Conservation (phyloP, 2,329 filamentous ascomycete genomes). For the Ceratocystis cubensis region DNA sequence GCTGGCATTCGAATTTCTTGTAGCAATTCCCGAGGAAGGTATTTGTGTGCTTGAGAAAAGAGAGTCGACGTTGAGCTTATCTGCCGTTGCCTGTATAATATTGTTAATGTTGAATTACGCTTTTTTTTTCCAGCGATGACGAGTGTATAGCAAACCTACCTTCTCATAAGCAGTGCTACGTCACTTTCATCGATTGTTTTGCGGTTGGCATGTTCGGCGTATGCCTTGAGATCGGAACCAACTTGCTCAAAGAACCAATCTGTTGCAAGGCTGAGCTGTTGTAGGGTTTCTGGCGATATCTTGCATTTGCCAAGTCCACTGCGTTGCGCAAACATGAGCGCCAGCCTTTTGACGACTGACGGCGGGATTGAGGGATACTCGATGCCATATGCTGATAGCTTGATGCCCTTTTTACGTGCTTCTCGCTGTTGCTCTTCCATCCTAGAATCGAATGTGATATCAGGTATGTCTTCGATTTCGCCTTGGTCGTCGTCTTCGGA, state of each 20-base stretch:
- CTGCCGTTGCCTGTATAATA: slow-evolving; percentile 57
- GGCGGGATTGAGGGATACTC: slow-evolving; percentile 63
- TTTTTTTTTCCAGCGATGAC: background rate
- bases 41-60: slow-evolving; percentile 73
- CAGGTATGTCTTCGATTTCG: slow-evolving; percentile 15
- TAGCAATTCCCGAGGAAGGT: slow-evolving; percentile 69
- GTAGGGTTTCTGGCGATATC: slow-evolving; percentile 60
- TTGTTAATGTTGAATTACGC: slow-evolving; percentile 25
- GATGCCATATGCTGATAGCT: slow-evolving; percentile 58
- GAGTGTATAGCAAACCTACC: slow-evolving; percentile 42
- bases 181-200: slow-evolving; percentile 81
- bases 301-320: slow-evolving; percentile 54
- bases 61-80: slow-evolving; percentile 57
- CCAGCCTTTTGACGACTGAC: slow-evolving; percentile 60
- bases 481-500: slow-evolving; percentile 19
- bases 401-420: slow-evolving; percentile 35
- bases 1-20: slow-evolving; percentile 67
- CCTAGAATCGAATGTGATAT: slow-evolving; percentile 9
- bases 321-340: slow-evolving; percentile 56
- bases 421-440: slow-evolving; percentile 14
- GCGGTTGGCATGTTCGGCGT: slow-evolving; percentile 67
- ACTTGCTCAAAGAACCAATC: slow-evolving; percentile 90
- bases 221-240: slow-evolving; percentile 65
- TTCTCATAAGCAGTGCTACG: slow-evolving; percentile 67
- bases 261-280: slow-evolving; percentile 64